A percentile compares a stretch with the other conserved stretches of the same genome.
phyloP scores from a whole-genome alignment of 805 yeast genomes.

The Kuraishia capsulata region DNA sequence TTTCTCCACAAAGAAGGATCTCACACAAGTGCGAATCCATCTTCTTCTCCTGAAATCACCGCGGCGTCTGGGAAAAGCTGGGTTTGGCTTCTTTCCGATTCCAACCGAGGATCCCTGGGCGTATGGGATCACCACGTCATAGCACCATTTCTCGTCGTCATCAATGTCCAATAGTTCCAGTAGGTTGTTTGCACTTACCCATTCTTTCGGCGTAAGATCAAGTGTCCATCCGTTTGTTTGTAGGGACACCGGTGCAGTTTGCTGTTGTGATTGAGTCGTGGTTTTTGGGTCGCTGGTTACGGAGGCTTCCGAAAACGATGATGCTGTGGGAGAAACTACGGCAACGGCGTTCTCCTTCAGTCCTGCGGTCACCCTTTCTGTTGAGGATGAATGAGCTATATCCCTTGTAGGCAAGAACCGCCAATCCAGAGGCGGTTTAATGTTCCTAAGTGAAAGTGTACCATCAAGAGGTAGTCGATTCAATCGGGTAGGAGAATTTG shows the following conservation, averaged over 20 bases:
- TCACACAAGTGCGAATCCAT: slow-evolving; percentile 45
- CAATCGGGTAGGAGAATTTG: slow-evolving; percentile 33
- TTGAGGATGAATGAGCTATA: too few relatives aligned
- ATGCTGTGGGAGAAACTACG: slow-evolving; percentile 1
- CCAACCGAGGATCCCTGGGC: slow-evolving; percentile 7
- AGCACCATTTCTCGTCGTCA: slow-evolving; percentile 79
- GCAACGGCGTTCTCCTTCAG: too few relatives aligned
- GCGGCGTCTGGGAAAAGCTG: slow-evolving; percentile 14
- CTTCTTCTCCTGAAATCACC: slow-evolving; percentile 53
- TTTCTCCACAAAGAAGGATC: slow-evolving; percentile 10
- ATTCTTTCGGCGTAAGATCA: slow-evolving; percentile 52
- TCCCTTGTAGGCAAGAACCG: slow-evolving; percentile 22
- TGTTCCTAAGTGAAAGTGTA: slow-evolving; percentile 21
- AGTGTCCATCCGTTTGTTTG: slow-evolving; percentile 46
- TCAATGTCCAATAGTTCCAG: slow-evolving; percentile 51
- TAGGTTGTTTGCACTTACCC: slow-evolving; percentile 51
- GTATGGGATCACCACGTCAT: slow-evolving; percentile 34
- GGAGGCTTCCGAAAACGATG: neutral
- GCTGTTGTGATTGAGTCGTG: slow-evolving; percentile 1
- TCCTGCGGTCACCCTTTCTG: too few relatives aligned
- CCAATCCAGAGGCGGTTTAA: slow-evolving; percentile 57
- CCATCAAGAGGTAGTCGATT: slow-evolving; percentile 18
- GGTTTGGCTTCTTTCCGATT: neutral
- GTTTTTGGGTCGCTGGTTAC: neutral
- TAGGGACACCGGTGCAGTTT: slow-evolving; percentile 8